phyloP scores from a whole-genome alignment of 495 filamentous ascomycete species.

The Trichocladium uniseriatum region DNA sequence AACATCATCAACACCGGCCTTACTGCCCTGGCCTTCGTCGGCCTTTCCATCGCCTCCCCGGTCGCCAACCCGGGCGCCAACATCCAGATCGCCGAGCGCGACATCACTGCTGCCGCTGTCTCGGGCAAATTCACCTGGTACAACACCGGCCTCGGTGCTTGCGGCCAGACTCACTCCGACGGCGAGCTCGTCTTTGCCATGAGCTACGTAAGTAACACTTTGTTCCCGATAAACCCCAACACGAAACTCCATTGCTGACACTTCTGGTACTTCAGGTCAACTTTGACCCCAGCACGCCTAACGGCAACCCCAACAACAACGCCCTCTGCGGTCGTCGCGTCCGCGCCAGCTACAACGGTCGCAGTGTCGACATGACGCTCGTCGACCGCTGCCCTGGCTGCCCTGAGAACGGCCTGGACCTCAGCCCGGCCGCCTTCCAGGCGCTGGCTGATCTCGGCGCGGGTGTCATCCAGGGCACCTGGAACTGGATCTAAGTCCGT shows the following conservation, averaged over 20 bases:
- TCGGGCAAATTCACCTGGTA: slow-evolving; percentile 37
- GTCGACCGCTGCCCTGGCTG: slow-evolving; percentile 21
- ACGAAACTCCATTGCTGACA: too few species aligned
- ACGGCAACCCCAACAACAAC: slow-evolving; percentile 29
- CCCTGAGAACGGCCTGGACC: slow-evolving; percentile 11
- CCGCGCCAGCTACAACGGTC: slow-evolving; percentile 21
- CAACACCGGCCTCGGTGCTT: slow-evolving; percentile 45
- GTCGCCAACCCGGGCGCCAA: neutral
- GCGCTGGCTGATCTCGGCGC: slow-evolving; percentile 13
- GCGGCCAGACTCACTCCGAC: slow-evolving; percentile 18
- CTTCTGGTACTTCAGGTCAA: too few species aligned
- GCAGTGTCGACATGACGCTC: slow-evolving; percentile 22
- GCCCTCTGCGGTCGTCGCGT: slow-evolving; percentile 21
- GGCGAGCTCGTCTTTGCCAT: slow-evolving; percentile 39
- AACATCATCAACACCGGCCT: neutral
- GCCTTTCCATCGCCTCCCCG: neutral
- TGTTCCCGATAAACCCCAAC: too few species aligned
- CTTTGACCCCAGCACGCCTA: slow-evolving; percentile 18
- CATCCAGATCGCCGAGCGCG: neutral
- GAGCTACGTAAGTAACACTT: too few species aligned
- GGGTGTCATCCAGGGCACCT: slow-evolving; percentile 28
- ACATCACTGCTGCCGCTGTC: neutral
- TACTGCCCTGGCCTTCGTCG: neutral
- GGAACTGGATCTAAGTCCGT: slow-evolving; percentile 22
- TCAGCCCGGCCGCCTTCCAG: slow-evolving; percentile 14